phyloP scores from a whole-genome alignment of 768 basidiomycete genomes.

The Lactifluus hygrophoroides region DNA sequence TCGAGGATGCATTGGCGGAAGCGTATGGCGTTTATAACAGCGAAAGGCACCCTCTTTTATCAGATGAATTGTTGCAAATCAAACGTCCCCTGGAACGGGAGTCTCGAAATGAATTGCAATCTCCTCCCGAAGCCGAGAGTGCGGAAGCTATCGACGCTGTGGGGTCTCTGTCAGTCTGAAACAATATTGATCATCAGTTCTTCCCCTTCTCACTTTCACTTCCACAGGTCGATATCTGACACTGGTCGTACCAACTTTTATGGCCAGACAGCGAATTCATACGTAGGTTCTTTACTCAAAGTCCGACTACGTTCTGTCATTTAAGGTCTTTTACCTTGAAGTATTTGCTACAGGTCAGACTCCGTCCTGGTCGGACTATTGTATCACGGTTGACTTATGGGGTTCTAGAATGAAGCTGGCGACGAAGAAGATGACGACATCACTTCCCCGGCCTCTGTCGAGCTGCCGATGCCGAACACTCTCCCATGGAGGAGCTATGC shows the following conservation, averaged over 20 bases:
- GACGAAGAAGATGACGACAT: constrained; percentile 44
- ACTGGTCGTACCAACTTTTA: constrained; percentile 57
- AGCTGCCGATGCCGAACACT: constrained; percentile 40
- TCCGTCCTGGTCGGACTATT: constrained; percentile 5
- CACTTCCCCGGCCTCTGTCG: constrained; percentile 30
- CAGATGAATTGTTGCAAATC: constrained; percentile 52
- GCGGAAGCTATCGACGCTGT: constrained; percentile 54
- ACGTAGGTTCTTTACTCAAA: constrained; percentile 37
- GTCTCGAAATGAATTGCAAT: constrained; percentile 31
- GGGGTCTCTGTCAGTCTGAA: constrained; percentile 45
- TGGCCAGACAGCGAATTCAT: constrained; percentile 58
- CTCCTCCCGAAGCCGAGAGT: constrained; percentile 33
- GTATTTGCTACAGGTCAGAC: constrained; percentile 58
- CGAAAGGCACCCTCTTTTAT: constrained; percentile 49
- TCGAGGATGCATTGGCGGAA: constrained; percentile 58
- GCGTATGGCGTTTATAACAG: constrained; percentile 41
- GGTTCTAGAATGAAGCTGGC: constrained; percentile 46
- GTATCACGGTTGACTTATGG: constrained; percentile 9
- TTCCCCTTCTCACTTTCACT: constrained; percentile 21
- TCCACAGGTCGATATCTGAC: constrained; percentile 52
- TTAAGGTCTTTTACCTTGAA: constrained; percentile 22
- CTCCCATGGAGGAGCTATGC: constrained; percentile 51
- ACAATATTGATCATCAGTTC: background rate
- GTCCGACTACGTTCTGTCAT: constrained; percentile 6
- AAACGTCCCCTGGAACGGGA: constrained; percentile 63